phyloP scores from a whole-genome alignment of 352 stramenopile genomes.

The Phytophthora fragariaefolia region DNA sequence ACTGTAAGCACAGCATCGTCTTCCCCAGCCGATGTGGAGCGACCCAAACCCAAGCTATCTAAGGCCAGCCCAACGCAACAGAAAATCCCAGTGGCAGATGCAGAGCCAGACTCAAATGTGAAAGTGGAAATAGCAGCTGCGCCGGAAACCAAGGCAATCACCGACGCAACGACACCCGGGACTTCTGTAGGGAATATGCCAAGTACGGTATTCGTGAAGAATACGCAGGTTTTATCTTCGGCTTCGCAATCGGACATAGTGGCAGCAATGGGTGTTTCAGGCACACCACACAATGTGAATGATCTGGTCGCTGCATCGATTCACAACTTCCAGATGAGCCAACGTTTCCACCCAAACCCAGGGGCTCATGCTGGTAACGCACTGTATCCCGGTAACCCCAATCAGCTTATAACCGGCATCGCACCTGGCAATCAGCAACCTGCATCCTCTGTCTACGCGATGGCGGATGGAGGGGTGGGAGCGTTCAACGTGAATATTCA shows the following conservation, averaged over 20 bases:
- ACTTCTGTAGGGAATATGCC: constrained; percentile 22
- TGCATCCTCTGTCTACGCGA: constrained; percentile 50
- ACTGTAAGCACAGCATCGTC: constrained; percentile 17
- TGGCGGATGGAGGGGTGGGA: constrained; percentile 40
- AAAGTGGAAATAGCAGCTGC: constrained; percentile 36
- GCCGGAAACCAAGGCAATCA: constrained; percentile 22
- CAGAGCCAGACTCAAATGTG: constrained; percentile 5
- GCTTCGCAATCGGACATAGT: constrained; percentile 31
- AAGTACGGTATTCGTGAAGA: constrained; percentile 38
- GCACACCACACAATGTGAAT: constrained; percentile 58
- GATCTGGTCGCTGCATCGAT: constrained; percentile 76
- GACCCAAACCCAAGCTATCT: constrained; percentile 39
- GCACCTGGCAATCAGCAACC: constrained; percentile 28
- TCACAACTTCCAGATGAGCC: constrained; percentile 78
- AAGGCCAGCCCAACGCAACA: constrained; percentile 49
- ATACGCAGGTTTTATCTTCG: constrained; percentile 23
- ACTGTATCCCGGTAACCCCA: constrained; percentile 39
- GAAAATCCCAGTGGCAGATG: constrained; percentile 35
- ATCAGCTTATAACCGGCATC: constrained; percentile 28
- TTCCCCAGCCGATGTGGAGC: constrained; percentile 32
- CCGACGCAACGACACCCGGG: constrained; percentile 13
- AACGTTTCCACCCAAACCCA: constrained; percentile 55
- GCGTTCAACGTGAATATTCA: constrained; percentile 50
- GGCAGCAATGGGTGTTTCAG: constrained; percentile 20
- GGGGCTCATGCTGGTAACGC: constrained; percentile 28